Conservation (phyloP, 2,329 filamentous ascomycete species). For the Penicillium corylophilum region DNA sequence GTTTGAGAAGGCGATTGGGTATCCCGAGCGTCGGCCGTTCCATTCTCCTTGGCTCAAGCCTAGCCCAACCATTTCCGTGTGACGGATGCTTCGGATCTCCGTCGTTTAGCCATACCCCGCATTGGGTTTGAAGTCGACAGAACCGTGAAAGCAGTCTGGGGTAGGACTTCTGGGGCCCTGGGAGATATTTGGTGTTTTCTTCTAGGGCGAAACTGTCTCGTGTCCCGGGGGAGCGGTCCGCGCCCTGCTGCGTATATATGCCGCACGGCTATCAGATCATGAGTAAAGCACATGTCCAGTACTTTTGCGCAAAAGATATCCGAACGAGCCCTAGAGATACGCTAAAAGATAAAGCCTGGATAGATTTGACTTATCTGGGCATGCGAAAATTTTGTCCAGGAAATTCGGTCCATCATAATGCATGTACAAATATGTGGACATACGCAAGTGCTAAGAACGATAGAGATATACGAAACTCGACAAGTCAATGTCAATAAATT, state of each 20-base stretch:
- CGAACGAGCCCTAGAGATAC: neutral
- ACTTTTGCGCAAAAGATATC: neutral
- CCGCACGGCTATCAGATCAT: neutral
- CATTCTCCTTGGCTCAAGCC: neutral
- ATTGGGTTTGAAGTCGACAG: neutral
- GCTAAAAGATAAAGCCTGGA: neutral
- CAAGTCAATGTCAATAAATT: neutral
- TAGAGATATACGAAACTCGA: neutral
- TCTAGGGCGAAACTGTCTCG: neutral
- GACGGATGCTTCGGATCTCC: conserved; percentile 20
- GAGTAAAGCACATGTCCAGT: neutral
- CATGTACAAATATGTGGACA: neutral
- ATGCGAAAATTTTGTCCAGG: too few species aligned
- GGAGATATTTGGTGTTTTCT: neutral
- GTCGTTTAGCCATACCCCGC: conserved; percentile 12
- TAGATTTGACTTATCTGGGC: too few species aligned
- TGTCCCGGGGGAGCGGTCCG: neutral
- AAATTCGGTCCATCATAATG: too few species aligned
- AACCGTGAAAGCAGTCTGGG: neutral
- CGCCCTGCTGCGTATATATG: neutral
- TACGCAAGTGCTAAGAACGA: neutral
- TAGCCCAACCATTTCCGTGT: conserved; percentile 12
- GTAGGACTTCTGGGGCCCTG: neutral
- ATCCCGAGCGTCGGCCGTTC: neutral
- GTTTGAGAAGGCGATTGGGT: neutral